Base-by-base conservation (phyloP, 805 yeast species). In the Metschnikowia sp. region DNA sequence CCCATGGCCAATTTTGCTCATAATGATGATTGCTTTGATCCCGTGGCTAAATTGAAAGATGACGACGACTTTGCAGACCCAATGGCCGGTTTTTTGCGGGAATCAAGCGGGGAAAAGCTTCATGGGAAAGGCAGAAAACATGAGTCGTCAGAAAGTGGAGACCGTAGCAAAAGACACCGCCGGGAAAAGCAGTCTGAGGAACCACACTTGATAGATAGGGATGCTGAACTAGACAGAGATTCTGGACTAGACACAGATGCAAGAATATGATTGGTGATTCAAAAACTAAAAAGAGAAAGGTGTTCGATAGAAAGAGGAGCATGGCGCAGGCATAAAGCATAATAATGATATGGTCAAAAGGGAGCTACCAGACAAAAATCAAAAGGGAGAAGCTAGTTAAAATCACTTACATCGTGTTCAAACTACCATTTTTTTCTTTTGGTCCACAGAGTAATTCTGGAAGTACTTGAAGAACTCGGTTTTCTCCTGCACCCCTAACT, bases 31-130 rank as follows among this genome's bases (percentile, higher is more conserved):
- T 65, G 66, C 40, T 55, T 48, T 36, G 74, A 69, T 47, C 73
- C 74, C 10, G 59, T 66, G 66, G 62, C 56, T 6, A 13, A 11
- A 8, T 19, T 39, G 26, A 29, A 54, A 31, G n/a, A 47, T 44
- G 77, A 71, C 53, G 74, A 71, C 67, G 74, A 71, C 65, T 72
- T 28, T 40, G 43, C 35, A 9, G 48, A 44, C 29, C 48, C 48
- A 4, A 44, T 44, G 48, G 48, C 48, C 7, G 40, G 32, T 4
- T 44, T 44, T n/a, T 33, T 38, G 34, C 32, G 18, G 10, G 26
- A 22, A 22, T 22, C 26, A 1, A 22, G 26, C 2, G 18, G 18
- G 18, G 15, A 8, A 10, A 32, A 18, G 19, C 9, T 22, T 32
- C 26, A 12, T 13, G 22, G 13, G 13, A 36, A 19, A 30, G 12